Conservation (phyloP, 2,329 filamentous ascomycete genomes). For the Plenodomus biglobosus region DNA sequence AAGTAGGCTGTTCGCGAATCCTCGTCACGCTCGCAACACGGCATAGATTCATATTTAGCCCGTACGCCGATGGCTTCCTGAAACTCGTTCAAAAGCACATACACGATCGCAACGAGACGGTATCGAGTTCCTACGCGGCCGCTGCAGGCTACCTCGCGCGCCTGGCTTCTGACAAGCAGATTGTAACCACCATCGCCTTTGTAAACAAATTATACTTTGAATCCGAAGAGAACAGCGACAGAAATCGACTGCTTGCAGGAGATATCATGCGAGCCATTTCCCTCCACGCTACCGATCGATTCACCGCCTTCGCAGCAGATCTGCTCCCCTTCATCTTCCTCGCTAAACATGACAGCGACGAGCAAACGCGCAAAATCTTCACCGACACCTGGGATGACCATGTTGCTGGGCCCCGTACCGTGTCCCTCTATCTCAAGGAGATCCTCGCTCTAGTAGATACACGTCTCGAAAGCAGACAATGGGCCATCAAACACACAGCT, state of each 20-base stretch:
- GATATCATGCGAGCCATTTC: conserved; percentile 82
- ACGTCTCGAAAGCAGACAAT: conserved; percentile 77
- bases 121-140: conserved; percentile 83
- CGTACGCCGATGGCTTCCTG: conserved; percentile 74
- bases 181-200: conserved; percentile 57
- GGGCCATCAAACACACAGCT: conserved; percentile 87
- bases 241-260: conserved; percentile 71
- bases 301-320: conserved; percentile 71
- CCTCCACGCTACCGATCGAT: conserved; percentile 86
- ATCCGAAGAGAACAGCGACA: conserved; percentile 74
- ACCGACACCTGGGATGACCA: conserved; percentile 86
- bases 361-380: conserved; percentile 77
- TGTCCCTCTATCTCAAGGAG: conserved; percentile 81
- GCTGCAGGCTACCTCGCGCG: conserved; percentile 83
- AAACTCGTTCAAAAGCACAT: conserved; percentile 77
- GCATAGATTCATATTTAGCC: conserved; percentile 71
- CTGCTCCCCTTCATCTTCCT: conserved; percentile 88
- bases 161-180: conserved; percentile 60
- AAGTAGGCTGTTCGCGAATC: conserved; percentile 85
- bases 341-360: conserved; percentile 80
- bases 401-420: conserved; percentile 79
- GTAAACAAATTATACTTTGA: conserved; percentile 74
- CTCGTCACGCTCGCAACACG: conserved; percentile 82
- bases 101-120: conserved; percentile 90
- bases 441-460: conserved; percentile 69